Base-by-base conservation (phyloP, 2,329 filamentous ascomycete species). In the Cryphonectria carpinicola region DNA sequence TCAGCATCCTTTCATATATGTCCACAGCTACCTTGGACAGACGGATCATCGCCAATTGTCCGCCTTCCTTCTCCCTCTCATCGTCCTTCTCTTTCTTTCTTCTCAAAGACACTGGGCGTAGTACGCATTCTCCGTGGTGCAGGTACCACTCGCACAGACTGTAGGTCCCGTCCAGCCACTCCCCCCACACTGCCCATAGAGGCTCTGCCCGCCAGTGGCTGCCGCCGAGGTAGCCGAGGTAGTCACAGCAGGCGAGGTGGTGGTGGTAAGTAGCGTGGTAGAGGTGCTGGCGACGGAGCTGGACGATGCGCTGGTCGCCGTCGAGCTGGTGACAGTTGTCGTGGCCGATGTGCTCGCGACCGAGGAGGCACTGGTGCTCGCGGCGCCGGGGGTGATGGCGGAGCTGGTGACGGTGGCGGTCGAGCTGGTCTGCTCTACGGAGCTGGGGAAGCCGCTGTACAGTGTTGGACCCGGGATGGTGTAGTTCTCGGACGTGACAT, bases 161-260 rank as follows among this genome's bases (percentile, higher is more conserved):
- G 79, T 81, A 6, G 80, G 62, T 17, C 83, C 83, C 1, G 74
- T 80, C 74, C 76, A 84, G 35, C 76, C 77, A 10, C 77, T 75
- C n/a, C 83, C 83, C 74, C 83, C 83, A 72, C 83, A 84, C 76
- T 83, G 82, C 6, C 76, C 78, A 69, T 77, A 83, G 13, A 69
- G 35, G 10, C 58, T 71, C 64, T 71, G 68, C 2, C 70, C 62
- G 13, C n/a, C 35, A 28, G 63, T 49, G 22, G 39, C 60, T 4
- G 52, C 63, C n/a, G 52, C 65, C 25, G 54, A 32, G 39, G 68
- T 22, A 17, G 63, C 43, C 7, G 67, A 66, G n/a, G 71, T 70
- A 22, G 69, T 69, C 37, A 58, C 41, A 14, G 63, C 69, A 7
- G 68, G 4, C 11, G 63, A 56, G 14, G 63, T 65, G 14, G 63